phyloP scores from a whole-genome alignment of 2,329 filamentous ascomycete species.

The Pseudopyrenochaeta lycopersici region DNA sequence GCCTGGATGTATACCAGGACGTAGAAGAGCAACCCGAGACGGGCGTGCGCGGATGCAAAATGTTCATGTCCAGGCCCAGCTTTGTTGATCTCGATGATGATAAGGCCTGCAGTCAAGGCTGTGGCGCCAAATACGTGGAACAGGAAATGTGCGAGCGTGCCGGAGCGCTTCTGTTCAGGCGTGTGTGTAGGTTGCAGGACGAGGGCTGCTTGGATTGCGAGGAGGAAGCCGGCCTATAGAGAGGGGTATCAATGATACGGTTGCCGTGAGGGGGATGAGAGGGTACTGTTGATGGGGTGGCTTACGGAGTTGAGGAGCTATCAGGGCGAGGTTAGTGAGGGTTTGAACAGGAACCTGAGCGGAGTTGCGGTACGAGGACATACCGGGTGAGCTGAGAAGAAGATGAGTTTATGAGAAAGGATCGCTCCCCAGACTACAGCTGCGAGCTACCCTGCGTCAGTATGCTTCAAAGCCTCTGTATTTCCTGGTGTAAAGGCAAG shows the following conservation, averaged over 20 bases:
- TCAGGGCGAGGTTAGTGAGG: background rate
- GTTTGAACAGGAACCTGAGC: background rate
- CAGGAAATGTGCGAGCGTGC: constrained; percentile 71
- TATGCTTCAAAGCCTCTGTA: background rate
- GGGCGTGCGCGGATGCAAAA: constrained; percentile 83
- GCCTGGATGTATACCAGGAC: constrained; percentile 76
- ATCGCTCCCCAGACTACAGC: constrained; percentile 81
- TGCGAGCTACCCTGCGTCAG: constrained; percentile 62
- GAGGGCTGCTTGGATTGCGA: constrained; percentile 81
- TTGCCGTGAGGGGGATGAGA: constrained; percentile 15
- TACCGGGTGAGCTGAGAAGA: constrained; percentile 91
- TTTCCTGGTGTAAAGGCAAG: constrained; percentile 13
- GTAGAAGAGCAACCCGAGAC: constrained; percentile 81
- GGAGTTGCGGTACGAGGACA: constrained; percentile 56
- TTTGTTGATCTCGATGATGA: constrained; percentile 87
- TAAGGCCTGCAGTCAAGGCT: constrained; percentile 70
- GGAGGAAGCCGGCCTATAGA: constrained; percentile 72
- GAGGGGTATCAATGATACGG: constrained; percentile 23
- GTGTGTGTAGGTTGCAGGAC: constrained; percentile 88
- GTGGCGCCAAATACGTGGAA: constrained; percentile 74
- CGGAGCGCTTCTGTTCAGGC: constrained; percentile 73
- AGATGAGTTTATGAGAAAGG: constrained; percentile 73
- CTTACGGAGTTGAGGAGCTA: constrained; percentile 62
- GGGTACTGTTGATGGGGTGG: constrained; percentile 14
- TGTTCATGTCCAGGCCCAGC: constrained; percentile 70